A percentile compares a stretch with the other conserved stretches of the same genome.
Evolutionary conservation across 495 filamentous ascomycete genomes (phyloP).

Genomic region (Articulospora tetracladia): DNA sequence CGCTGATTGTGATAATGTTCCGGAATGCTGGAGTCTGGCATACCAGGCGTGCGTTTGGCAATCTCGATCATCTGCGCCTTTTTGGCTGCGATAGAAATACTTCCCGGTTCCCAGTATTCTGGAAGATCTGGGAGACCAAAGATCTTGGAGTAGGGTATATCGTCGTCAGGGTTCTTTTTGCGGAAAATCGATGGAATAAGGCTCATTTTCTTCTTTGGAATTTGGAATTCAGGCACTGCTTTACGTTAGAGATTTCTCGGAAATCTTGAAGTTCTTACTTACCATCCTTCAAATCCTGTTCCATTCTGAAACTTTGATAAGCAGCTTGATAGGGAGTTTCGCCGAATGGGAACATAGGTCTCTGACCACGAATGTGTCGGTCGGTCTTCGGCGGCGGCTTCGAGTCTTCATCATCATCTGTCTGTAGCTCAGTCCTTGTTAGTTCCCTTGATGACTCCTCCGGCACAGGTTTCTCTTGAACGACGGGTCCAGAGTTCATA

Average conservation of each 20-base stretch:
- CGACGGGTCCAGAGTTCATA: conserved; percentile 5
- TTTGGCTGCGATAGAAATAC: neutral
- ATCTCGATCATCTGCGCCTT: neutral
- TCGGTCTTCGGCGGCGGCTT: conserved; percentile 1
- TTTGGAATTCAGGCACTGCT: conserved; percentile 21
- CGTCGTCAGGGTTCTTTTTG: neutral
- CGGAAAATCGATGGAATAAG: neutral
- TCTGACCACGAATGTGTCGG: conserved; percentile 13
- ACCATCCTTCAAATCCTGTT: conserved; percentile 22
- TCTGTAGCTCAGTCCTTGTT: neutral
- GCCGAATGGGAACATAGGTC: conserved; percentile 21
- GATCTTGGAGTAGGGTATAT: neutral
- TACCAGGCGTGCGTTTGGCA: neutral
- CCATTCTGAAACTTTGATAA: conserved; percentile 19
- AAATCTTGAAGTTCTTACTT: neutral
- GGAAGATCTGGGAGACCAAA: conserved; percentile 9
- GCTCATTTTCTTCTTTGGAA: neutral
- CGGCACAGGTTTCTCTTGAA: conserved; percentile 10
- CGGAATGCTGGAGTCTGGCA: neutral
- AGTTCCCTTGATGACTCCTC: neutral
- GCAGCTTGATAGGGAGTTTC: conserved; percentile 22
- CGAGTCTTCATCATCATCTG: neutral
- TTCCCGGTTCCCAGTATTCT: conserved; percentile 1
- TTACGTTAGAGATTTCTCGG: neutral
- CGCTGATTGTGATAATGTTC: conserved; percentile 11